Evolutionary conservation across 2,329 filamentous ascomycete genomes (phyloP).

Genomic region (Apiospora saccharicola): DNA sequence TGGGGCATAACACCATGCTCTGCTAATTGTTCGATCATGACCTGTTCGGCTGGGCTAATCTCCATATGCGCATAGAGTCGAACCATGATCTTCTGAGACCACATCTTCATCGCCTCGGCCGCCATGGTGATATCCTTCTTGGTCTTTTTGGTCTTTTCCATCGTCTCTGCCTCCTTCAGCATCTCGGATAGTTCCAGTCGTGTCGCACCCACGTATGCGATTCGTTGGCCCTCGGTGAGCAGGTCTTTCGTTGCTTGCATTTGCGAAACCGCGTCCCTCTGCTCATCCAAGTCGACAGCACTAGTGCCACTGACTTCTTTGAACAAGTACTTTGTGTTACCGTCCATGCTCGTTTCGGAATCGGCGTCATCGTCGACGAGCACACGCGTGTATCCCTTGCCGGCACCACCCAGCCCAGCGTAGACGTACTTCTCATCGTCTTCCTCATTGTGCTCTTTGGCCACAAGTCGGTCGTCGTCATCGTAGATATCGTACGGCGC

Average conservation of each 20-base stretch:
- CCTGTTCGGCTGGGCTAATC: conserved; percentile 86
- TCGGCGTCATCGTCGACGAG: conserved; percentile 93
- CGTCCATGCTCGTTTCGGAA: conserved; percentile 94
- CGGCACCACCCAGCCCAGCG: conserved; percentile 82
- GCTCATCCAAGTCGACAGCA: conserved; percentile 78
- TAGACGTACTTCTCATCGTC: conserved; percentile 75
- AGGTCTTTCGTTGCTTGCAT: conserved; percentile 96
- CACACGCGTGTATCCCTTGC: conserved; percentile 95
- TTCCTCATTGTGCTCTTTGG: conserved; percentile 76
- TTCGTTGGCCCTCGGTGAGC: conserved; percentile 91
- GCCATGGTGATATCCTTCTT: conserved; percentile 77
- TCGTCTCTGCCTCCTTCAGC: conserved; percentile 69
- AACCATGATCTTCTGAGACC: conserved; percentile 98
- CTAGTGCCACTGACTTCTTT: conserved; percentile 70
- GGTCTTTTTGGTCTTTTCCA: conserved; percentile 67
- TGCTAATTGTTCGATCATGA: conserved; percentile 98
- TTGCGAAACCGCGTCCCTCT: conserved; percentile 85
- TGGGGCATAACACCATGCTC: conserved; percentile 87
- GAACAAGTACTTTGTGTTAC: conserved; percentile 96
- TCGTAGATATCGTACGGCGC: conserved; percentile 96
- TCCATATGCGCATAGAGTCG: conserved; percentile 96
- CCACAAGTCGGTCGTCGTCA: conserved; percentile 87
- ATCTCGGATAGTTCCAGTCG: conserved; percentile 82
- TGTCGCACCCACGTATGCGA: conserved; percentile 93
- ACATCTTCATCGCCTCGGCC: conserved; percentile 87